Evolutionary conservation across 108 stramenopile genomes (phyloP).

Genomic region (Skeletonema marinoi): DNA sequence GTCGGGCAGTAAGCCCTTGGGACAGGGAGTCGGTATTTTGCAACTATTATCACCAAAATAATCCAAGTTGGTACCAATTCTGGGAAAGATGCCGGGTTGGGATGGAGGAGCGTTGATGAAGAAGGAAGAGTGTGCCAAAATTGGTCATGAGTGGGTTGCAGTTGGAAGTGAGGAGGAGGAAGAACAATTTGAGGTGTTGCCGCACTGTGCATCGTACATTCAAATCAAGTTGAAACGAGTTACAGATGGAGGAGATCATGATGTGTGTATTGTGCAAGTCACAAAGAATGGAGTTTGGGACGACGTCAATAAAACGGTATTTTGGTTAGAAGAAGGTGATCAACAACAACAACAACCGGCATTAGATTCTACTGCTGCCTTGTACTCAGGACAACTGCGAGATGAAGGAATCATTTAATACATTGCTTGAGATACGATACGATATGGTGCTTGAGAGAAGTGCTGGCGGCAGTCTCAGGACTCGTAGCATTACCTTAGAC

Average conservation of each 20-base stretch:
- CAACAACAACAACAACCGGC: background rate
- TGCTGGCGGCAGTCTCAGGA: no score
- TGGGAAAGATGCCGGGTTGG: conserved; percentile 62
- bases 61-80: conserved; percentile 45
- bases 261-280: conserved; percentile 61
- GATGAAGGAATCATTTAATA: conserved; percentile 59
- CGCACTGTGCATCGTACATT: conserved; percentile 57
- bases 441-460: no score
- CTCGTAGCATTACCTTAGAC: no score
- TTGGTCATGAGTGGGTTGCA: conserved; percentile 45
- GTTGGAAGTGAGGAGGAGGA: conserved; percentile 11
- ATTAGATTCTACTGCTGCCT: conserved; percentile 51
- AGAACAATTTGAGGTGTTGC: conserved; percentile 49
- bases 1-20: background rate
- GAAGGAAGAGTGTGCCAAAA: conserved; percentile 37
- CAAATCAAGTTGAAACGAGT: conserved; percentile 43
- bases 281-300: conserved; percentile 54
- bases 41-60: conserved; percentile 57
- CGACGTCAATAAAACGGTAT: conserved; percentile 20
- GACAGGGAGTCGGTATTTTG: conserved; percentile 46
- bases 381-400: conserved; percentile 63
- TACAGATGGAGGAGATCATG: conserved; percentile 68
- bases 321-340: conserved; percentile 30
- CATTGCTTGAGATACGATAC: no score
- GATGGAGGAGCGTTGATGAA: conserved; percentile 38